These are phyloP conservation scores for Crepidotus variabilis DNA, from an alignment of 768 basidiomycete species.

Conservation along the genomic window DNA sequence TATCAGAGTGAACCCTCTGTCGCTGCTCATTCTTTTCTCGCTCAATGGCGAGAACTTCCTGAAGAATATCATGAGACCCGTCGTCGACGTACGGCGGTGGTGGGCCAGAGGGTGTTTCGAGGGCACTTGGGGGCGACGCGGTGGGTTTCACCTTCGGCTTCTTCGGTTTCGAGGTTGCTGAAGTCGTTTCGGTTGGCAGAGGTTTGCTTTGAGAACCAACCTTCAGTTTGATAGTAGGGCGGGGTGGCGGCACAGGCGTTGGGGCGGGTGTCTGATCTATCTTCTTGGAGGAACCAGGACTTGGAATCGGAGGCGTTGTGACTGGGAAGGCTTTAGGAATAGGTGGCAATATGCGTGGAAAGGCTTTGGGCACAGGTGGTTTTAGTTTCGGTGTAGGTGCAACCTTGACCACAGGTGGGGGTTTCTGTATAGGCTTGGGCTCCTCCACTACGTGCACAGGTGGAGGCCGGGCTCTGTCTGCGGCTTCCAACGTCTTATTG, in stretches of 20 bases:
- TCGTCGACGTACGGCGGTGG: conserved; percentile 73
- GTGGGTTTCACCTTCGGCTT: conserved; percentile 41
- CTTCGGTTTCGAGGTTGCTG: conserved; percentile 32
- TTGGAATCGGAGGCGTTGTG: conserved; percentile 10
- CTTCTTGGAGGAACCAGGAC: conserved; percentile 4
- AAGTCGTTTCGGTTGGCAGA: conserved; percentile 22
- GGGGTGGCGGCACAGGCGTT: conserved; percentile 25
- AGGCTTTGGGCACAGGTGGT: conserved; percentile 12
- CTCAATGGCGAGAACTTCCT: conserved; percentile 81
- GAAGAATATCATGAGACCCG: conserved; percentile 76
- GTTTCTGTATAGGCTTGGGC: conserved; percentile 7
- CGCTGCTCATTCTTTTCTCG: conserved; percentile 58
- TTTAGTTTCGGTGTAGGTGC: conserved; percentile 11
- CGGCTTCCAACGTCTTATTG: conserved; percentile 75
- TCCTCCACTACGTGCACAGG: conserved; percentile 12
- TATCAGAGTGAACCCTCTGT: conserved; percentile 38
- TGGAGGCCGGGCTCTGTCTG: conserved; percentile 46
- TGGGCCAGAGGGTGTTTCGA: conserved; percentile 44
- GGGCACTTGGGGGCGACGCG: conserved; percentile 16
- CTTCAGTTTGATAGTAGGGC: conserved; percentile 68
- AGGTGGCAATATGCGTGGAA: conserved; percentile 34
- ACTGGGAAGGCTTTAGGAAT: conserved; percentile 34
- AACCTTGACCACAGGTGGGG: conserved; percentile 10
- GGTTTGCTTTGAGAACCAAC: conserved; percentile 40
- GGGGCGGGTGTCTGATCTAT: conserved; percentile 4